These are phyloP conservation scores for Cercospora sesami DNA, from an alignment of 2,329 filamentous ascomycete species.

Conservation along the genomic window DNA sequence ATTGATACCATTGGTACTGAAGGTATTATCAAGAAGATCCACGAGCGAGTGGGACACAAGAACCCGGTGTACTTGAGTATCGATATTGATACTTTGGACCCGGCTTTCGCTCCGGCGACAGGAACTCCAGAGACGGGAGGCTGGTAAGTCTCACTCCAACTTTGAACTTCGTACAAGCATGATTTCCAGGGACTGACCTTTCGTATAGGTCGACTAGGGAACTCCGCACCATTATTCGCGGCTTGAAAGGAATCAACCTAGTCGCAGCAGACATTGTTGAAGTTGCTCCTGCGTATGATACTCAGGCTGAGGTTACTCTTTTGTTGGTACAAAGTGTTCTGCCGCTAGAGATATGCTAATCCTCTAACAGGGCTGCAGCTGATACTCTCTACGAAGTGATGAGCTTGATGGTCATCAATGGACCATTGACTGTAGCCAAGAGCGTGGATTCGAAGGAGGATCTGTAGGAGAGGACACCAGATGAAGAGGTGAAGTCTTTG, in stretches of 20 bases:
- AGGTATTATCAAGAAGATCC: constrained; percentile 77
- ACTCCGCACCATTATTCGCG: constrained; percentile 68
- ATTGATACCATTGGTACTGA: constrained; percentile 66
- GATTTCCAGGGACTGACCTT: too few species aligned
- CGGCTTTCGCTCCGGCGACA: constrained; percentile 74
- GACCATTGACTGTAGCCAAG: constrained; percentile 59
- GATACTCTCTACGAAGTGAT: constrained; percentile 84
- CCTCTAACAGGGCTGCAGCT: too few species aligned
- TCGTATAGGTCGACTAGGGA: constrained; percentile 61
- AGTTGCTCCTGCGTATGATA: constrained; percentile 86
- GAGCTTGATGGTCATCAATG: constrained; percentile 74
- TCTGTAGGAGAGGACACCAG: too few species aligned
- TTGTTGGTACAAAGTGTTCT: too few species aligned
- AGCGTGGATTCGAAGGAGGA: too few species aligned
- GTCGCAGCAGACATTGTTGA: constrained; percentile 91
- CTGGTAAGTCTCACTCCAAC: too few species aligned
- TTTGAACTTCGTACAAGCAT: too few species aligned
- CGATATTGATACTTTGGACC: constrained; percentile 86
- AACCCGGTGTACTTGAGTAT: constrained; percentile 79
- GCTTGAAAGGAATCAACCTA: constrained; percentile 65
- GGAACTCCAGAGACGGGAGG: constrained; percentile 76
- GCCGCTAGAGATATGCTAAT: too few species aligned
- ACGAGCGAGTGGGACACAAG: constrained; percentile 63
- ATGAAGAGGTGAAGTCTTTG: not conserved
- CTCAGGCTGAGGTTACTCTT: too few species aligned